Percentiles rank a stretch among this genome's conserved stretches.
phyloP scores from a whole-genome alignment of 345 rosid genomes.

The Mallotus nudiflorus region DNA sequence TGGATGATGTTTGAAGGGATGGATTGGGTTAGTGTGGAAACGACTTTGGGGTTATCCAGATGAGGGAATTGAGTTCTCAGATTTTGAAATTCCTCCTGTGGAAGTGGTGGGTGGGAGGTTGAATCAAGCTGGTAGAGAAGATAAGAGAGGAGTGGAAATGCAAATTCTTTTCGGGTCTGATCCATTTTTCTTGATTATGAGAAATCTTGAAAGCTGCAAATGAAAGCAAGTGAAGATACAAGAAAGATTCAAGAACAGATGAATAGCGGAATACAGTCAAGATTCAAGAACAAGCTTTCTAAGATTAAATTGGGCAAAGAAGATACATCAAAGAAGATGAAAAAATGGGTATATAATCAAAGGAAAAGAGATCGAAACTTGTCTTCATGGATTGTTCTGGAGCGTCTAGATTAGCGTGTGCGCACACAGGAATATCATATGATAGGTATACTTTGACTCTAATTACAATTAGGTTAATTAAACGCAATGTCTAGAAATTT shows the following conservation, averaged over 20 bases:
- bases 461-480: too few species aligned
- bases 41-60: constrained; percentile 13
- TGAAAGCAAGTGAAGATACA: neutral
- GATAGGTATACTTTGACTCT: too few species aligned
- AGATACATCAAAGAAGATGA: too few species aligned
- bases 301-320: too few species aligned
- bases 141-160: constrained; percentile 20
- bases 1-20: constrained; percentile 14
- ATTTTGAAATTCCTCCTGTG: neutral
- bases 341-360: too few species aligned
- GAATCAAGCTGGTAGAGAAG: constrained; percentile 13
- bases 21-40: constrained; percentile 5
- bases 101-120: constrained; percentile 8
- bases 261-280: neutral
- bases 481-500: too few species aligned
- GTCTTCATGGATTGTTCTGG: too few species aligned
- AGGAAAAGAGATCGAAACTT: too few species aligned
- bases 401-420: too few species aligned
- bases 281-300: too few species aligned
- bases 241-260: neutral
- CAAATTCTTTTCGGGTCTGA: too few species aligned
- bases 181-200: constrained; percentile 4
- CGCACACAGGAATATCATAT: too few species aligned
- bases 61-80: constrained; percentile 18
- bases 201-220: neutral